Evolutionary conservation across 768 basidiomycete species (phyloP).

Genomic region (Lyophyllum semitale): DNA sequence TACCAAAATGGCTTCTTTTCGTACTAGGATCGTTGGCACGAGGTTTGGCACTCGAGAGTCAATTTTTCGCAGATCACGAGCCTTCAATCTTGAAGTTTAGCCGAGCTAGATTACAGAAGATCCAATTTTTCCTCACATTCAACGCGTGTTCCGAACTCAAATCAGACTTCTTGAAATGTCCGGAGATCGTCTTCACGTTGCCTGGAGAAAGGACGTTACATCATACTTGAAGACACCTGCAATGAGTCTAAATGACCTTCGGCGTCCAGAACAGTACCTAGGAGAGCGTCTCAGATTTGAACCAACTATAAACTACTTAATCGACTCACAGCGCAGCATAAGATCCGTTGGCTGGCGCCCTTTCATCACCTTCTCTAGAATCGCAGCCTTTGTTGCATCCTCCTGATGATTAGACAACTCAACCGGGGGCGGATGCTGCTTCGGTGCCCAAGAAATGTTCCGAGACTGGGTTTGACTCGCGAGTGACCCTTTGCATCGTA

Average conservation of each 20-base stretch:
- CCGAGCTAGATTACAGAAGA: constrained; percentile 17
- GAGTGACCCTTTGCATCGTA: constrained; percentile 3
- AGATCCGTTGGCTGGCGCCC: constrained; percentile 87
- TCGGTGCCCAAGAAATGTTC: constrained; percentile 37
- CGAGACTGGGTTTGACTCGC: constrained; percentile 6
- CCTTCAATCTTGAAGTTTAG: constrained; percentile 44
- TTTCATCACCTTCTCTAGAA: constrained; percentile 85
- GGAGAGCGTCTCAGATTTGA: constrained; percentile 12
- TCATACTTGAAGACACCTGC: constrained; percentile 2
- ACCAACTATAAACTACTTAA: constrained; percentile 10
- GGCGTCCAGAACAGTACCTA: constrained; percentile 86
- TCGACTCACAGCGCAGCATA: constrained; percentile 82
- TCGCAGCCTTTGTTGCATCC: constrained; percentile 69
- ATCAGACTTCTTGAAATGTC: constrained; percentile 89
- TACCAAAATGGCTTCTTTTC: constrained; percentile 87
- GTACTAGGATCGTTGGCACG: constrained; percentile 89
- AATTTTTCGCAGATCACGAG: constrained; percentile 95
- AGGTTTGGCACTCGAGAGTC: constrained; percentile 94
- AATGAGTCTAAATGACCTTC: constrained; percentile 51
- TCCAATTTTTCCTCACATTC: constrained; percentile 63
- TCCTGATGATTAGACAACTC: constrained; percentile 53
- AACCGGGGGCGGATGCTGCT: constrained; percentile 26
- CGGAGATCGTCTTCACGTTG: constrained; percentile 83
- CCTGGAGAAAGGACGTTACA: constrained; percentile 44
- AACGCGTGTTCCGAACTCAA: constrained; percentile 85